Base-by-base conservation (phyloP, 768 basidiomycete genomes). In the Amanita polypyramis region DNA sequence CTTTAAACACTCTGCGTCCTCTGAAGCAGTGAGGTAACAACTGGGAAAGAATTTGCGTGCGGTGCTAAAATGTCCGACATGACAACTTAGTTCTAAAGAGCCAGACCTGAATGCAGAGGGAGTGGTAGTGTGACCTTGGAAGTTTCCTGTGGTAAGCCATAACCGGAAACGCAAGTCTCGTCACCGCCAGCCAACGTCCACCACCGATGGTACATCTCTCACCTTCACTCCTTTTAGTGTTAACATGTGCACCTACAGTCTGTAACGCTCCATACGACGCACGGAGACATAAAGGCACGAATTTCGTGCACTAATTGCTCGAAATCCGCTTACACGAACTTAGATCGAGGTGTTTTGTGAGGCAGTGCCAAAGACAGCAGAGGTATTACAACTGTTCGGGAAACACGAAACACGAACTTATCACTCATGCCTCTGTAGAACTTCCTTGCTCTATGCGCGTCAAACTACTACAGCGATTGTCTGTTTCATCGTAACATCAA, bases 281-380 rank as follows among this genome's bases (percentile, higher is more conserved):
- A 84, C 58, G 94, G 94, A 14, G 95, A 98, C 52, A 73, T 98
- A 65, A 98, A 97, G 79, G 92, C 44, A 27, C 43, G 44, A 2
- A 11, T 7, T 43, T 1, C 50, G 45, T 42, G 1, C 36, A 14
- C 36, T 43, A 14, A 51, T 25, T 17, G 43, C 12, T 21, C 14
- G 43, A 23, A 9, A 38, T 25, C 45, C 34, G 34, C 27, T 39
- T 52, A 23, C 21, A 30, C 21, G 43, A 20, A 40, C 23, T 36
- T 61, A 97, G 93, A 80, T 98, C 52, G 96, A 99, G 66, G 62
- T 99, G 10, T 98, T 98, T 67, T 98, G 96, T 62, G 96, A 99
- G 66, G 84, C 95, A 5, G 87, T 92, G 15, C 96, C 96, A 19
- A 91, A 92, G 64, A 74, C 93, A 9, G 91, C 94, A 55, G 95